Evolutionary conservation across 768 basidiomycete genomes (phyloP), one percentile per base, ranked within the genome.

Genomic region (Paxillus ammoniavirescens): DNA sequence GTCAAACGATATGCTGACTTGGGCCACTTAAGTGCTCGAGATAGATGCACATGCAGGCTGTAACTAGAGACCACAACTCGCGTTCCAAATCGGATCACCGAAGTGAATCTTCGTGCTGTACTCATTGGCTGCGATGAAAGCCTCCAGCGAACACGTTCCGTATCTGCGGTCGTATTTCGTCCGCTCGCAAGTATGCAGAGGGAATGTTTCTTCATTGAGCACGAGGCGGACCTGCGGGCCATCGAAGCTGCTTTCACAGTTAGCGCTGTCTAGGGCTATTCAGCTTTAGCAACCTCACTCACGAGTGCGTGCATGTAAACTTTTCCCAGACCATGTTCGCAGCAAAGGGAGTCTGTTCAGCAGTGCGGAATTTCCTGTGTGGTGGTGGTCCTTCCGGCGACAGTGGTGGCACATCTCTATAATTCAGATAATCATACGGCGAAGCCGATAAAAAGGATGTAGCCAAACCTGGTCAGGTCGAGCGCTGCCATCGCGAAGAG

Each of bases 271-370:
- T 15, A 36, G 8, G 8, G 21, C 4, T 9, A 41, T 10, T 5
- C 23, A 18, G 17, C 40, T 44, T n/a, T 18, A 37, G 26, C 15
- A 13, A 30, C 35, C 21, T 35, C 12, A 60, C 55, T 40, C 26
- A 63, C 61, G 65, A 68, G 26, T 65, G 54, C 9, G 52, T 41
- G 61, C 72, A 73, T 26, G 57, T 58, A 56, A 71, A 72, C 56
- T 65, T 61, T 61, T 72, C 72, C 70, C 70, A 73, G 47, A 70
- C 54, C 68, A 73, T 70, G 56, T 70, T 67, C 42, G 72, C 72
- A 28, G 55, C 72, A 60, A 73, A 74, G 40, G 73, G 72, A 38
- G 70, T 70, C 57, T 73, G 73, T 13, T 48, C 45, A 3, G 69
- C 64, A 26, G 72, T 73, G 42, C 65, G 58, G 60, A 63, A 74